Conservation (phyloP, 129 eudicot genomes). For the Sambucus nigra region DNA sequence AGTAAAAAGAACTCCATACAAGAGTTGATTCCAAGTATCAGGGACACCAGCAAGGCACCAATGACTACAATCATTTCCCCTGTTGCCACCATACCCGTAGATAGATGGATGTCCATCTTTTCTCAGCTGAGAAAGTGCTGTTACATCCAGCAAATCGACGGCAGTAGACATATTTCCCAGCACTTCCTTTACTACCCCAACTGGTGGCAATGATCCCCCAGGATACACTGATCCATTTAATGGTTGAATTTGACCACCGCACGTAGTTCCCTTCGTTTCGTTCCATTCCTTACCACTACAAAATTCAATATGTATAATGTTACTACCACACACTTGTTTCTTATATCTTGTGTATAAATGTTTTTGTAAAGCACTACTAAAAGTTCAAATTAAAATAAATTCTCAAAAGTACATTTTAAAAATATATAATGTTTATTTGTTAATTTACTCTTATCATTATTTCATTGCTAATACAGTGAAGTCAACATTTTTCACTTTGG, state of each 20-base stretch:
- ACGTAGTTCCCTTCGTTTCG: conserved; percentile 11
- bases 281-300: conserved; percentile 34
- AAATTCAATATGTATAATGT: background rate
- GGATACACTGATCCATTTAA: conserved; percentile 17
- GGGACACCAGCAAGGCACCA: conserved; percentile 50
- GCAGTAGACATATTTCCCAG: conserved; percentile 20
- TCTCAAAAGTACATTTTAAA: too few relatives aligned
- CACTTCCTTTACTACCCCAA: conserved; percentile 21
- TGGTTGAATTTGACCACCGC: conserved; percentile 30
- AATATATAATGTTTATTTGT: too few relatives aligned
- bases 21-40: conserved; percentile 42
- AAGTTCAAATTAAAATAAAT: too few relatives aligned
- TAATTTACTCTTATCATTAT: too few relatives aligned
- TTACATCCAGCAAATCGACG: conserved; percentile 30
- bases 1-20: conserved; percentile 16
- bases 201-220: conserved; percentile 21
- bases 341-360: background rate
- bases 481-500: too few relatives aligned
- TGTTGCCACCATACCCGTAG: conserved; percentile 11
- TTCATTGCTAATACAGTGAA: too few relatives aligned
- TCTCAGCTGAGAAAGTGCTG: conserved; percentile 27
- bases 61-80: conserved; percentile 39
- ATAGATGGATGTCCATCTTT: conserved; percentile 48
- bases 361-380: too few relatives aligned
- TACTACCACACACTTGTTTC: background rate